Evolutionary conservation across 2,329 filamentous ascomycete genomes (phyloP).

Genomic region (Reticulascus tulasneorum): DNA sequence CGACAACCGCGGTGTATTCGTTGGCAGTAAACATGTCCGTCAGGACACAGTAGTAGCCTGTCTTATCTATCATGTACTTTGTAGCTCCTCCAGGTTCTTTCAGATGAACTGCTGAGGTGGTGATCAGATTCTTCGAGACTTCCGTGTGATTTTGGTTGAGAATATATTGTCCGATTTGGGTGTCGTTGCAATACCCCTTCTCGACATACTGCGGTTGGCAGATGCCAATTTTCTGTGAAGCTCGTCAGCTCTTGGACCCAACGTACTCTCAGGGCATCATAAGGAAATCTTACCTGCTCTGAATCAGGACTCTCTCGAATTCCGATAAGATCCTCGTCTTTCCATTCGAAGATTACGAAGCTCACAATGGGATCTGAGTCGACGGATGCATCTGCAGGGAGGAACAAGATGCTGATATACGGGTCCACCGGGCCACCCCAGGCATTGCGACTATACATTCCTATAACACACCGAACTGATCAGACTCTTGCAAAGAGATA

Average conservation of each 20-base stretch:
- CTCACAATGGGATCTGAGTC: conserved; percentile 73
- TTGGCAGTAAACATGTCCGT: conserved; percentile 66
- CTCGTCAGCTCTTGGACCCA: conserved; percentile 24
- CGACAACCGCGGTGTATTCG: conserved; percentile 75
- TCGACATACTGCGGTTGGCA: conserved; percentile 72
- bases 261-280: not conserved
- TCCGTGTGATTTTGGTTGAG: conserved; percentile 71
- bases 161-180: conserved; percentile 82
- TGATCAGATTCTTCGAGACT: conserved; percentile 65
- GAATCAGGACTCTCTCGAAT: conserved; percentile 53
- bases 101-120: conserved; percentile 77
- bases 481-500: not conserved
- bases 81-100: conserved; percentile 65
- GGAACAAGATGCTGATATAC: conserved; percentile 81
- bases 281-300: conserved; percentile 41
- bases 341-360: conserved; percentile 91
- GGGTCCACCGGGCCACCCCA: conserved; percentile 89
- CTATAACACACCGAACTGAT: conserved; percentile 34
- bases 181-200: conserved; percentile 66
- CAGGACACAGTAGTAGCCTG: conserved; percentile 92
- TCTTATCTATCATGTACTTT: conserved; percentile 82
- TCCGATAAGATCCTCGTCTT: conserved; percentile 75
- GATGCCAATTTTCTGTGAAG: conserved; percentile 46
- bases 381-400: conserved; percentile 53
- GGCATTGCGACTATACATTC: conserved; percentile 88